Percentiles rank a stretch among this genome's conserved stretches.
Conservation (phyloP, 1,139 yeast genomes). For the Candida labiduridarum region DNA sequence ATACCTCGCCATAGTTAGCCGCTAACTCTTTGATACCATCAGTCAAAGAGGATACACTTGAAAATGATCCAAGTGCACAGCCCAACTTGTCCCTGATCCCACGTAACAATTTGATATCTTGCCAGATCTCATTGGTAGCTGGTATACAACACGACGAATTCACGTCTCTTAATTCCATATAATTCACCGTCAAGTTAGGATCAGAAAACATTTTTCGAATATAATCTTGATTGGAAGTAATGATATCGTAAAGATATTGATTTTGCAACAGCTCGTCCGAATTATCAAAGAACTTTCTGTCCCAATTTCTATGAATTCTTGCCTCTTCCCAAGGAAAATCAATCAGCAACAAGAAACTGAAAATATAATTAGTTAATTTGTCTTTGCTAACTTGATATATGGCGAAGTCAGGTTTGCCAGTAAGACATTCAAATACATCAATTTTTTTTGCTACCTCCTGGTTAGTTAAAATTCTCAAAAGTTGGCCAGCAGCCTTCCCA, state of each 20-base stretch:
- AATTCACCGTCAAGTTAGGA: conserved; percentile 14
- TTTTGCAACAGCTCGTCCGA: neutral
- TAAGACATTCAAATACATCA: neutral
- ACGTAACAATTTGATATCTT: neutral
- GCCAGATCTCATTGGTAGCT: neutral
- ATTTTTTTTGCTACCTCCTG: conserved; percentile 1
- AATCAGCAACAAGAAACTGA: conserved; percentile 6
- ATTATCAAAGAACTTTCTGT: neutral
- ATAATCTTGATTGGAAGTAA: neutral
- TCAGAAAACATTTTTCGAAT: conserved; percentile 7
- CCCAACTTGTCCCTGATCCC: neutral
- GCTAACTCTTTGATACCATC: neutral
- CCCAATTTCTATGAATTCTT: neutral
- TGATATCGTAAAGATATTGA: neutral
- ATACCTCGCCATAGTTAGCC: neutral
- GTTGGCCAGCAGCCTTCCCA: conserved; percentile 14
- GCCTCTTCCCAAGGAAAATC: conserved; percentile 3
- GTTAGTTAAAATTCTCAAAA: conserved; percentile 14
- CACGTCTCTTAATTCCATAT: conserved; percentile 14
- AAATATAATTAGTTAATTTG: conserved; percentile 4
- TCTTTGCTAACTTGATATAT: neutral
- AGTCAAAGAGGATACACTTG: neutral
- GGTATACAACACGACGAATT: neutral
- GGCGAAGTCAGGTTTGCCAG: conserved; percentile 4
- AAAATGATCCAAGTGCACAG: neutral